Base-by-base conservation (phyloP, 176 grass and related monocot species). In the Eleusine coracana region DNA sequence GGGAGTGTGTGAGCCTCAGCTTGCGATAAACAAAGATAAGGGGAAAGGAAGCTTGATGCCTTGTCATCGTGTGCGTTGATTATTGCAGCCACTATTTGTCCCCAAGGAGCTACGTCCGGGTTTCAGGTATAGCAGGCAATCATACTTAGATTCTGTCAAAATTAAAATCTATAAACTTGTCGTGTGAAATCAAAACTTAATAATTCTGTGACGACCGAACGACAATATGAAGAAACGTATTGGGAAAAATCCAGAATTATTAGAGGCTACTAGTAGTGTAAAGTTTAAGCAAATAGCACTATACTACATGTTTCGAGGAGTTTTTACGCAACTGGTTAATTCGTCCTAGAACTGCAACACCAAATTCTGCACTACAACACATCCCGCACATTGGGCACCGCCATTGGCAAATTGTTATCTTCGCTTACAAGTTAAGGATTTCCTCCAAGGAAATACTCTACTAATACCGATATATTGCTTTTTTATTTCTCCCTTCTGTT, bases 341-440 rank as follows among this genome's bases (percentile, higher is more conserved):
- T 39, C 60, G 65, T 86, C 74, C n/a, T 55, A 46, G 45, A 66
- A 56, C 62, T 18, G 49, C 77, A 41, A 48, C 39, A 77, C 66
- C 83, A 86, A 60, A 31, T 14, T 34, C 75, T 27, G n/a, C 84
- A 80, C 52, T 29, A 80, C 45, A 73, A 49, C 78, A 75, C 71
- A 60, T 2, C n/a, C 38, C 85, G 71, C 61, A 87, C 62, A 76
- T 16, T 29, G 63, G 41, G 6, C 61, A 21, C 39, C 15, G 16
- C 34, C 58, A 67, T 41, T 56, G 17, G 17, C 36, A 36, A 65
- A 63, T 13, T 54, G 17, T 54, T 80, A 49, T 62, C 62, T 80
- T 86, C 25, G 7, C 71, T 76, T 81, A 54, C 40, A 76, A 81
- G 20, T 44, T 23, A 81, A 69, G 85, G 38, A 17, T 45, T 46